phyloP scores from a whole-genome alignment of 2,329 filamentous ascomycete genomes.

The Pseudocercospora musae region DNA sequence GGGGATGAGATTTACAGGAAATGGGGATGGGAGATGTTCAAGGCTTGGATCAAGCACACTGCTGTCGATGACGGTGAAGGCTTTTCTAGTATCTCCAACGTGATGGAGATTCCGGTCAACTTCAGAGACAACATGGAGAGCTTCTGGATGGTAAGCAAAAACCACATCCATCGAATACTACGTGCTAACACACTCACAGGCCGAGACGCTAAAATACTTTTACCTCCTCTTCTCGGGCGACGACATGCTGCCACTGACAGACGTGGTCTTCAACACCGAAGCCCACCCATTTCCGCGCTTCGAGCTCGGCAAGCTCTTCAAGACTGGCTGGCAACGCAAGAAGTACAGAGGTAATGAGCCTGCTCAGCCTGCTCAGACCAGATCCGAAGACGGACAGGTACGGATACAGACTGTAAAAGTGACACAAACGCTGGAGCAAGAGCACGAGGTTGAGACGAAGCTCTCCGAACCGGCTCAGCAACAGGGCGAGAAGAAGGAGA shows the following conservation, averaged over 20 bases:
- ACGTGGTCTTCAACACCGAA: conserved; percentile 93
- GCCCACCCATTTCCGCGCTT: conserved; percentile 88
- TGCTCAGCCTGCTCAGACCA: conserved; percentile 8
- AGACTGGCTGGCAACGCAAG: conserved; percentile 76
- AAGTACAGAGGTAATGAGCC: conserved; percentile 34
- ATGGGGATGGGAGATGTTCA: conserved; percentile 99
- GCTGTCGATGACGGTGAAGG: conserved; percentile 73
- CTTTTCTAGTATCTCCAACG: conserved; percentile 77
- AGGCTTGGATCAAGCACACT: conserved; percentile 82
- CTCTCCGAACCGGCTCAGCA: background rate
- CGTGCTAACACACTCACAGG: conserved; percentile 47
- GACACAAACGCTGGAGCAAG: conserved; percentile 21
- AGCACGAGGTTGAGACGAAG: conserved; percentile 6
- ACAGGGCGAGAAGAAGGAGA: conserved; percentile 4
- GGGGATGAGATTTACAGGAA: conserved; percentile 83
- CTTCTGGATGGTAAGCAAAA: conserved; percentile 79
- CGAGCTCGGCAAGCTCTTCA: conserved; percentile 71
- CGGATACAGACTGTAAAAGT: conserved; percentile 21
- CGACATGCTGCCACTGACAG: conserved; percentile 77
- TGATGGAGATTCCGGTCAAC: conserved; percentile 65
- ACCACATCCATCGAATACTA: background rate
- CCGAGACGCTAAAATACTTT: conserved; percentile 96
- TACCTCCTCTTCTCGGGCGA: conserved; percentile 87
- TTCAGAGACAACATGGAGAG: conserved; percentile 93
- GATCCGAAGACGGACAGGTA: conserved; percentile 3